Evolutionary conservation across 2,329 filamentous ascomycete species (phyloP).

Genomic region (Xylaria arbuscula): DNA sequence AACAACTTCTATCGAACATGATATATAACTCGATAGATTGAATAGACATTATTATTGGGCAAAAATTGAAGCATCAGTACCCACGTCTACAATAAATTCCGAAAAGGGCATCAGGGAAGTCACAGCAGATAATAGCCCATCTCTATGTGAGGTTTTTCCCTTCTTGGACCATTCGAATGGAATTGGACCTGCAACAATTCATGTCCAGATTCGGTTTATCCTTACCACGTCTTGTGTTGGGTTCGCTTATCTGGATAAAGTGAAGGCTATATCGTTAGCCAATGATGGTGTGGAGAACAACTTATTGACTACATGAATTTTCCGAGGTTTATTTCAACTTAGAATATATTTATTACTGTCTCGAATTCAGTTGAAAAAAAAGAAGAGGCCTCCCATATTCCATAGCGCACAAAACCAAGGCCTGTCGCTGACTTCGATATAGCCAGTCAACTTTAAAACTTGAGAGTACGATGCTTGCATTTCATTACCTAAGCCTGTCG

Average conservation of each 20-base stretch:
- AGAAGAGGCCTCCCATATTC: too few relatives aligned
- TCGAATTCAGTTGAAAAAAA: too few relatives aligned
- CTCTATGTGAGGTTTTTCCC: not conserved
- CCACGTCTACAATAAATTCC: too few relatives aligned
- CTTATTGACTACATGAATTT: not conserved
- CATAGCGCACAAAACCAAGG: too few relatives aligned
- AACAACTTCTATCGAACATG: not conserved
- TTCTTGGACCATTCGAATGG: slow-evolving; percentile 17
- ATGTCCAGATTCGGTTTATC: slow-evolving; percentile 1
- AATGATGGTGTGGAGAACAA: not conserved
- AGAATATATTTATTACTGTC: not conserved
- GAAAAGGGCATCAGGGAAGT: not conserved
- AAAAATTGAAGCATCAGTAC: not conserved
- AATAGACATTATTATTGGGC: not conserved
- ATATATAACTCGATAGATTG: not conserved
- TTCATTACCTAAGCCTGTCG: too few relatives aligned
- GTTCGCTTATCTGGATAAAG: slow-evolving; percentile 35
- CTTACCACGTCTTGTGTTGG: slow-evolving; percentile 3
- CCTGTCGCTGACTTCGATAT: too few relatives aligned
- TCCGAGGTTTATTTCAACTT: not conserved
- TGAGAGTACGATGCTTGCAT: too few relatives aligned
- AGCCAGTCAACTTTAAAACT: too few relatives aligned
- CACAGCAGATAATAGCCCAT: not conserved
- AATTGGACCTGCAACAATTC: slow-evolving; percentile 2
- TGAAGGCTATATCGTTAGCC: slow-evolving; percentile 26